Base-by-base conservation (phyloP, 2,329 filamentous ascomycete species). In the Tothia fuscella region DNA sequence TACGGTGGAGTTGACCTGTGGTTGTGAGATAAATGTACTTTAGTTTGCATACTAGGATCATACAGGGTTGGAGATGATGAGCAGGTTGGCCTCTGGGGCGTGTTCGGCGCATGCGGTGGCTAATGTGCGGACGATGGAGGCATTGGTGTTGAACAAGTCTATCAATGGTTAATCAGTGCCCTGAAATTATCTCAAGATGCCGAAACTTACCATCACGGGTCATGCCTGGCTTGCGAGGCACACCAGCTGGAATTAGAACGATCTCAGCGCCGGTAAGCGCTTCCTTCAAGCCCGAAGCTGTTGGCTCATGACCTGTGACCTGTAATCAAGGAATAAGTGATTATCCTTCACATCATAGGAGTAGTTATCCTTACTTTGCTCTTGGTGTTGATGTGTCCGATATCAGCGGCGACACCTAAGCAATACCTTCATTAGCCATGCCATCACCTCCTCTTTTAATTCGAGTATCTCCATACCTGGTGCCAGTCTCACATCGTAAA, bases 71-170 rank as follows among this genome's bases (percentile, higher is more conserved):
- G 88, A 78, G 71, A 98, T 98, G 74, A 98, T 78, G 62, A 96
- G 79, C 65, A 96, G 75, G 71, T 93, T 93, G 67, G 91, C 91
- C 51, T 95, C 75, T 58, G 91, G 91, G 61, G 81, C 76, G 54
- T 84, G 76, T 59, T 93, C 79, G 59, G 91, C 91, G 60, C 78
- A 80, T 57, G 87, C 88, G 78, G 94, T 93, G 71, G 89, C 88
- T 52, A 98, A 80, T 69, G 96, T 91, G 61, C 89, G 88, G 64
- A 98, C 91, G 66, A 98, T 98, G 64, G 86, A 93, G 67, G 91
- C 91, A 69, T 98, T 98, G 76, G 89, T 98, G 80, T 96, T 96
- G 87, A 98, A 98, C 51, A 98, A 82, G 65, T 98, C 89, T 78
- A 45, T 17, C 10, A 9, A 30, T 33, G n/a, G 19, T 34, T 31